These are phyloP conservation scores for Apiotrichum laibachii DNA, from an alignment of 1,284 basidiomycete species.

Conservation along the genomic window DNA sequence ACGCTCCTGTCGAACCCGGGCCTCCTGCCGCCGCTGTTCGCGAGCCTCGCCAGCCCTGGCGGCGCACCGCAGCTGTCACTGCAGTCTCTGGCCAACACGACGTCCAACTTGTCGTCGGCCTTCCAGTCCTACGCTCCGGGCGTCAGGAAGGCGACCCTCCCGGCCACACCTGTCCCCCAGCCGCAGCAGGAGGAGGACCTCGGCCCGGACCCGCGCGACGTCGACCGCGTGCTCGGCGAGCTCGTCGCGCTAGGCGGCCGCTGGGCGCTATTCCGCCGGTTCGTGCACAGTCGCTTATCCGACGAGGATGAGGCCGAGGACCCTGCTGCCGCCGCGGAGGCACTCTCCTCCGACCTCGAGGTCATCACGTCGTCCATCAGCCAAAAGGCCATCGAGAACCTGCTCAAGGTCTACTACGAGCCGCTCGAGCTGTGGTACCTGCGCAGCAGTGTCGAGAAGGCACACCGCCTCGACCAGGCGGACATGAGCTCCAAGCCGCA, in stretches of 20 bases:
- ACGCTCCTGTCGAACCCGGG: slow-evolving; percentile 39
- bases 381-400: slow-evolving; percentile 63
- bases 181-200: slow-evolving; percentile 54
- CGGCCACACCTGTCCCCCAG: slow-evolving; percentile 43
- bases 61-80: slow-evolving; percentile 33
- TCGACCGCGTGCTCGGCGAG: slow-evolving; percentile 84
- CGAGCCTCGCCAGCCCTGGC: slow-evolving; percentile 24
- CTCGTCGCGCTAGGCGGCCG: slow-evolving; percentile 82
- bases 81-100: slow-evolving; percentile 41
- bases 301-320: slow-evolving; percentile 26
- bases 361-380: slow-evolving; percentile 52
- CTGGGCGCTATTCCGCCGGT: slow-evolving; percentile 88
- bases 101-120: slow-evolving; percentile 52
- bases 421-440: slow-evolving; percentile 92
- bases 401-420: slow-evolving; percentile 73
- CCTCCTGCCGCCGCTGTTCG: slow-evolving; percentile 39
- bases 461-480: slow-evolving; percentile 61
- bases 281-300: slow-evolving; percentile 63
- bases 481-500: slow-evolving; percentile 62
- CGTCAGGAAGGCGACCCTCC: slow-evolving; percentile 39
- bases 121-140: slow-evolving; percentile 44
- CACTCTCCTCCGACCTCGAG: slow-evolving; percentile 22
- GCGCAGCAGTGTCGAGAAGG: slow-evolving; percentile 80
- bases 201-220: slow-evolving; percentile 75
- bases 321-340: slow-evolving; percentile 23